A percentile compares a stretch with the other conserved stretches of the same genome.
These are phyloP conservation scores for Ballota nigra DNA, from an alignment of 257 asterid genomes.

Conservation along the genomic window DNA sequence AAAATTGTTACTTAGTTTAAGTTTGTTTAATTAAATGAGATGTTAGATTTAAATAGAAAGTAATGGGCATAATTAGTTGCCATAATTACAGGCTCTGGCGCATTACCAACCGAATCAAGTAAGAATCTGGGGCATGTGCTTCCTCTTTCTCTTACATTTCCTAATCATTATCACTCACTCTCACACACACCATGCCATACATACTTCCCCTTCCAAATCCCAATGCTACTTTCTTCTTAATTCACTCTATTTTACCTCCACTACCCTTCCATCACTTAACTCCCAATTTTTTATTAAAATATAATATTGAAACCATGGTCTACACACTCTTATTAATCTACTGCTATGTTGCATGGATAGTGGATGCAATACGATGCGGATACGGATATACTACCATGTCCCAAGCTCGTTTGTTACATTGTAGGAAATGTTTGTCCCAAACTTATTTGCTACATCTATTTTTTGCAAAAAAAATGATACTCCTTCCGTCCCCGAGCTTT, in stretches of 20 bases:
- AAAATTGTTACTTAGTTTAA: no score
- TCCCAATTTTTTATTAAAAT: not conserved
- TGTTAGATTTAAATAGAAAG: not conserved
- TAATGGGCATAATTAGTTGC: conserved; percentile 13
- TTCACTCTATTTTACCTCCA: not conserved
- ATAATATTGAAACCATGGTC: not conserved
- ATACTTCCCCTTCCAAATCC: conserved; percentile 31
- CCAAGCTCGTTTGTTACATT: no score
- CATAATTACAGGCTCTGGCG: conserved; percentile 16
- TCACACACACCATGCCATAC: conserved; percentile 22
- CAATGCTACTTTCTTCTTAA: conserved; percentile 9
- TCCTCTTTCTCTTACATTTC: conserved; percentile 25
- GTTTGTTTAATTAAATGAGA: not conserved
- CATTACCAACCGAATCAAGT: conserved; percentile 20
- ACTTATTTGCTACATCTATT: no score
- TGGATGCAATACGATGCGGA: no score
- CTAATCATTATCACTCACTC: conserved; percentile 34
- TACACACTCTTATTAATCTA: not conserved
- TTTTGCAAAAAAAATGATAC: no score
- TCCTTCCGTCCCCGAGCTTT: no score
- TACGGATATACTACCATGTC: no score
- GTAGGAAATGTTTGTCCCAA: no score
- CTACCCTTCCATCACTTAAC: no score
- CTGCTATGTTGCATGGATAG: no score
- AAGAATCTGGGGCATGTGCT: conserved; percentile 34